phyloP scores from a whole-genome alignment of 345 rosid genomes.

The Draba incana region DNA sequence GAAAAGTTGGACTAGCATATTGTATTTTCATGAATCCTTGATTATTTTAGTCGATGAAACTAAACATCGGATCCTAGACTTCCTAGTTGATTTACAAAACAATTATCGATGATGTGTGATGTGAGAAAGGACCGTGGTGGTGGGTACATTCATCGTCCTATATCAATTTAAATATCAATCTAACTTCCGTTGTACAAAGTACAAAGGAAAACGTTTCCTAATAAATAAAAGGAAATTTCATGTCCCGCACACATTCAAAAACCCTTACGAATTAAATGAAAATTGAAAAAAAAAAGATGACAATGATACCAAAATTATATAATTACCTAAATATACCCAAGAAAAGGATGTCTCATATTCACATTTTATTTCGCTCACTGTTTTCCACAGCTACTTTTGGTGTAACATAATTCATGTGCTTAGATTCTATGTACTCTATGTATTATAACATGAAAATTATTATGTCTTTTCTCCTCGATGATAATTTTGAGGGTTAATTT shows the following conservation, averaged over 20 bases:
- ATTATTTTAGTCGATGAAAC: background rate
- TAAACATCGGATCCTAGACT: slow-evolving; percentile 24
- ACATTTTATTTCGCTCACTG: slow-evolving; percentile 24
- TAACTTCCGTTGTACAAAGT: slow-evolving; percentile 35
- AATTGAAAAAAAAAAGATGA: background rate
- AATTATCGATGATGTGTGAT: slow-evolving; percentile 38
- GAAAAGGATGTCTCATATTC: slow-evolving; percentile 29
- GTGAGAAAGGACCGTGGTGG: slow-evolving; percentile 36
- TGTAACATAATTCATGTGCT: slow-evolving; percentile 6
- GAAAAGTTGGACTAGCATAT: background rate
- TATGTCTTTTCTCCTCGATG: background rate
- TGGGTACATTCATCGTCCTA: slow-evolving; percentile 33
- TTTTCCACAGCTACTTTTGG: slow-evolving; percentile 30
- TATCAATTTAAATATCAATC: slow-evolving; percentile 31
- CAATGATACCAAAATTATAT: slow-evolving; percentile 21
- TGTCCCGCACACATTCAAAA: slow-evolving; percentile 27
- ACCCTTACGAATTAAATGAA: background rate
- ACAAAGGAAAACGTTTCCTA: slow-evolving; percentile 30
- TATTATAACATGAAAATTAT: background rate
- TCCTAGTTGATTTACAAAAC: slow-evolving; percentile 19
- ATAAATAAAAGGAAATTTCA: slow-evolving; percentile 24
- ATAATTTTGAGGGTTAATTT: no score
- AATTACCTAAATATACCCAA: slow-evolving; percentile 29
- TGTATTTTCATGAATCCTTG: background rate
- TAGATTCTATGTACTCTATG: slow-evolving; percentile 23